Percentiles rank a stretch among this genome's conserved stretches.
Evolutionary conservation across 2,329 filamentous ascomycete genomes (phyloP).

Genomic region (Phialemoniopsis sp.): DNA sequence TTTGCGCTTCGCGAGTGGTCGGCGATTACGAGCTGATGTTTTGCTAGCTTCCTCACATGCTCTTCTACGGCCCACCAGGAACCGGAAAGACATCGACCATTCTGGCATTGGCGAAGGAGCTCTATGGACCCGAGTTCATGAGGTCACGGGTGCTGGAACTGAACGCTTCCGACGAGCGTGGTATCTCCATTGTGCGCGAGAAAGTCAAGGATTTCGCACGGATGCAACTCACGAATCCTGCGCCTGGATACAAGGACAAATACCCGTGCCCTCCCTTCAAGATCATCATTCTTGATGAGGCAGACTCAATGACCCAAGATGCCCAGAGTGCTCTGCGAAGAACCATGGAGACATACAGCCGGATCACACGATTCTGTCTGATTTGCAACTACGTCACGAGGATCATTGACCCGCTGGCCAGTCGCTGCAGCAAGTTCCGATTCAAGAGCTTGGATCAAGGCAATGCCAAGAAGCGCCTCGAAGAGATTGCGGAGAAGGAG

Average conservation of each 20-base stretch:
- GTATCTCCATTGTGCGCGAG: constrained; percentile 92
- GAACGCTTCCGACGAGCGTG: constrained; percentile 98
- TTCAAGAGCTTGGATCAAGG: constrained; percentile 93
- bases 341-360: constrained; percentile 97
- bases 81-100: constrained; percentile 98
- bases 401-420: constrained; percentile 94
- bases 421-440: constrained; percentile 90
- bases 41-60: constrained; percentile 96
- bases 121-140: constrained; percentile 93
- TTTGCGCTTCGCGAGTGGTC: not conserved
- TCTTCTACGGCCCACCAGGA: constrained; percentile 96
- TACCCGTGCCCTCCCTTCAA: constrained; percentile 98
- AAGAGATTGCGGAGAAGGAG: constrained; percentile 79
- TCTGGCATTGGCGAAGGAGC: constrained; percentile 92
- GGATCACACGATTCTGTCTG: constrained; percentile 94
- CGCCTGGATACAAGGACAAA: constrained; percentile 60
- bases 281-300: constrained; percentile 97
- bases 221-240: constrained; percentile 84
- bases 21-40: too few relatives aligned
- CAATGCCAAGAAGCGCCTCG: constrained; percentile 74
- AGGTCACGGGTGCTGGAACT: constrained; percentile 95
- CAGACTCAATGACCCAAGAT: constrained; percentile 98
- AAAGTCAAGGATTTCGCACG: constrained; percentile 98
- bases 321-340: constrained; percentile 87
- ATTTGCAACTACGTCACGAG: constrained; percentile 98